Evolutionary conservation across 2,329 filamentous ascomycete species (phyloP).

Genomic region (Davidsoniella virescens): DNA sequence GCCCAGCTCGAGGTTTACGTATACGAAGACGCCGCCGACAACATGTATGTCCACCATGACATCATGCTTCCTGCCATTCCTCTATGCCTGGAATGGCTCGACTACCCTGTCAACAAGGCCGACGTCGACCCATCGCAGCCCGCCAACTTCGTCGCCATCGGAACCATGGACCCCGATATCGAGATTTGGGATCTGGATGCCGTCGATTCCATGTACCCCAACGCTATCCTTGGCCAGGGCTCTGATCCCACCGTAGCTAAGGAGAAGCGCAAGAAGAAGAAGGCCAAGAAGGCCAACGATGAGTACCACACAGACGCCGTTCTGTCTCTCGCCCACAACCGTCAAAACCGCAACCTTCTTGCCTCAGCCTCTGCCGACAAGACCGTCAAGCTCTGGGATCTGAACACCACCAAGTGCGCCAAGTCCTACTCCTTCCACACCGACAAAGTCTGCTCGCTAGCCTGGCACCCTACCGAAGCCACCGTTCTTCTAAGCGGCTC

Average conservation of each 20-base stretch:
- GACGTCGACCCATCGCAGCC: constrained; percentile 43
- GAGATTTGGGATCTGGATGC: constrained; percentile 96
- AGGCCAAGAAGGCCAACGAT: constrained; percentile 74
- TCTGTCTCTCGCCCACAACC: constrained; percentile 77
- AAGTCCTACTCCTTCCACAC: constrained; percentile 94
- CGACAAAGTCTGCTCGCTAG: constrained; percentile 91
- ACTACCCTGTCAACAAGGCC: constrained; percentile 68
- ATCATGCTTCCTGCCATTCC: constrained; percentile 98
- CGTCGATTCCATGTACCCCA: constrained; percentile 95
- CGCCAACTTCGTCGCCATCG: constrained; percentile 87
- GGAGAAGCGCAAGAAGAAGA: constrained; percentile 73
- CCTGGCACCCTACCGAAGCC: constrained; percentile 79
- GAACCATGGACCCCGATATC: constrained; percentile 96
- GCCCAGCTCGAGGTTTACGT: constrained; percentile 95
- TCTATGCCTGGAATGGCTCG: constrained; percentile 87
- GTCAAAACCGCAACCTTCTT: constrained; percentile 82
- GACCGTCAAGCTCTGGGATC: constrained; percentile 95
- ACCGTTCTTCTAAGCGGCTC: constrained; percentile 83
- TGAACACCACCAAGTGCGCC: constrained; percentile 80
- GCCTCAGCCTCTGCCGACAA: constrained; percentile 92
- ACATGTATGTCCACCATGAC: constrained; percentile 97
- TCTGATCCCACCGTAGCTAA: constrained; percentile 37
- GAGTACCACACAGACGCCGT: constrained; percentile 90
- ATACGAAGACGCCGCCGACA: constrained; percentile 88
- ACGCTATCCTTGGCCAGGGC: constrained; percentile 78